Conservation (phyloP, 352 stramenopile genomes). For the Globisporangium recalcitrans region DNA sequence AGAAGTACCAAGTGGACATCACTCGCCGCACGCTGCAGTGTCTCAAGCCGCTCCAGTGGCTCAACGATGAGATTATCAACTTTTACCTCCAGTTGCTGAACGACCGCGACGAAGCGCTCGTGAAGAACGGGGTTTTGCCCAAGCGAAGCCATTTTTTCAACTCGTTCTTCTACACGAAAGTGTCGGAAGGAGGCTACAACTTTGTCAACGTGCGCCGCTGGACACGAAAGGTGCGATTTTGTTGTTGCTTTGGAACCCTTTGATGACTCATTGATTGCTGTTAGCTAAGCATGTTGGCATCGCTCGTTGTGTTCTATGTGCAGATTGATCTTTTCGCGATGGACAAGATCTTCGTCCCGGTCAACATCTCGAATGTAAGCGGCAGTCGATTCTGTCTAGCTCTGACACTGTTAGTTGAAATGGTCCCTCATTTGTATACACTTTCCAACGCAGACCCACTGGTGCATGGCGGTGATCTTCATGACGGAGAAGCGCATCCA, state of each 20-base stretch:
- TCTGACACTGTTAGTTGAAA: neutral
- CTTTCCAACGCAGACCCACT: slow-evolving; percentile 54
- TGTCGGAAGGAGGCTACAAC: slow-evolving; percentile 80
- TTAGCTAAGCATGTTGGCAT: too few relatives aligned
- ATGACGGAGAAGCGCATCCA: slow-evolving; percentile 88
- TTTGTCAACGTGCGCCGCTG: slow-evolving; percentile 80
- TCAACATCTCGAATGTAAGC: slow-evolving; percentile 84
- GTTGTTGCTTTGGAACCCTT: too few relatives aligned
- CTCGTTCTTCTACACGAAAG: slow-evolving; percentile 84
- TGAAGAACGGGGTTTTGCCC: slow-evolving; percentile 35
- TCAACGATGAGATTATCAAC: slow-evolving; percentile 88
- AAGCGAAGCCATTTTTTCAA: slow-evolving; percentile 84
- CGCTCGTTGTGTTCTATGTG: too few relatives aligned
- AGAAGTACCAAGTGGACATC: slow-evolving; percentile 83
- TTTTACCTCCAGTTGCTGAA: slow-evolving; percentile 83
- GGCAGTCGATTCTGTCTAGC: slow-evolving; percentile 10
- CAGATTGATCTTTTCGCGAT: slow-evolving; percentile 87
- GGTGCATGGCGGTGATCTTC: slow-evolving; percentile 84
- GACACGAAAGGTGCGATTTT: slow-evolving; percentile 61
- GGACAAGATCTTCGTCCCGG: slow-evolving; percentile 86
- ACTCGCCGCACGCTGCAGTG: slow-evolving; percentile 69
- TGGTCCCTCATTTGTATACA: slow-evolving; percentile 4
- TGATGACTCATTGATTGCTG: too few relatives aligned
- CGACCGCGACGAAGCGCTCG: slow-evolving; percentile 59
- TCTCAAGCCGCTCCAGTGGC: slow-evolving; percentile 57